Percentiles rank a stretch among this genome's conserved stretches.
Evolutionary conservation across 1,284 basidiomycete genomes (phyloP).

Genomic region (Mycena citricolor): DNA sequence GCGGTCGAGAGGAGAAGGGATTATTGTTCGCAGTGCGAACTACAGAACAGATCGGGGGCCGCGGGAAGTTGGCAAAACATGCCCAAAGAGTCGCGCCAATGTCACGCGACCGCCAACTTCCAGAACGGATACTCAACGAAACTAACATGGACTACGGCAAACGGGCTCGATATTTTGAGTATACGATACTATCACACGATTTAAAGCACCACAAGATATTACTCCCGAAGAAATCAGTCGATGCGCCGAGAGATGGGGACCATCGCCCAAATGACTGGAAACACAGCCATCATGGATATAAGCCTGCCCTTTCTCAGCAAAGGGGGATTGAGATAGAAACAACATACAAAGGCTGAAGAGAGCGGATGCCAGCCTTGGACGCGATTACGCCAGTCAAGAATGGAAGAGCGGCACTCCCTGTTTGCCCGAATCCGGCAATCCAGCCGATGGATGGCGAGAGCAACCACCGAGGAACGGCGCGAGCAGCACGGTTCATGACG

Average conservation of each 20-base stretch:
- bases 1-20: no score
- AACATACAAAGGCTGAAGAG: slow-evolving; percentile 19
- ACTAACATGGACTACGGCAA: no score
- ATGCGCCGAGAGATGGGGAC: slow-evolving; percentile 16
- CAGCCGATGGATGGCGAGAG: slow-evolving; percentile 41
- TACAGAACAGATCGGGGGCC: no score
- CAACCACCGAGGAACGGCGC: slow-evolving; percentile 19
- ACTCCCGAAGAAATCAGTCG: slow-evolving; percentile 15
- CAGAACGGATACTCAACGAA: no score
- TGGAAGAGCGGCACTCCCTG: slow-evolving; percentile 54
- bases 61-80: no score
- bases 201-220: no score
- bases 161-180: no score
- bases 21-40: no score
- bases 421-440: slow-evolving; percentile 64
- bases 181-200: no score
- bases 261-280: slow-evolving; percentile 16
- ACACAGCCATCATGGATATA: slow-evolving; percentile 16
- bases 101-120: no score
- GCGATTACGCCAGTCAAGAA: slow-evolving; percentile 19
- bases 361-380: slow-evolving; percentile 12
- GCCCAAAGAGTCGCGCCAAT: no score
- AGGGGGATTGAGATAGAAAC: background rate
- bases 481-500: slow-evolving; percentile 14
- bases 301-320: slow-evolving; percentile 1